Conservation (phyloP, 352 stramenopile genomes). For the Elongisporangium prolatum region DNA sequence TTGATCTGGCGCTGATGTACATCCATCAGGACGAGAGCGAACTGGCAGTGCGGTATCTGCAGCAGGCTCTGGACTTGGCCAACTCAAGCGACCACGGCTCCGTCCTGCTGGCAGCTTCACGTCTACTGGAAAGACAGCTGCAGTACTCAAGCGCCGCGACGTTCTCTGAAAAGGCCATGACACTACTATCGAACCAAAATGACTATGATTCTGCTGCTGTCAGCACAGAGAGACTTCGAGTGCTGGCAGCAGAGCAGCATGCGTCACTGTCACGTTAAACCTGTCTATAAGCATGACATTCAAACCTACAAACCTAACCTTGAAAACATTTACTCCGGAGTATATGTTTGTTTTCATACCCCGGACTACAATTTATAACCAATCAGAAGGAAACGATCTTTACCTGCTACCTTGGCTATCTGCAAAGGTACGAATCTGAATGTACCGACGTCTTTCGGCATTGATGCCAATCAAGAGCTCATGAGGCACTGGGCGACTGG, state of each 20-base stretch:
- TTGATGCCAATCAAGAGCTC: not conserved
- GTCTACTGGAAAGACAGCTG: not conserved
- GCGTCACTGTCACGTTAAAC: not conserved
- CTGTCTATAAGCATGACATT: not conserved
- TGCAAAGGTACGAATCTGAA: not conserved
- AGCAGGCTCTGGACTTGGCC: not conserved
- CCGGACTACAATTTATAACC: not conserved
- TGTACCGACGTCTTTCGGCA: constrained; percentile 1
- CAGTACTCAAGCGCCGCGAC: not conserved
- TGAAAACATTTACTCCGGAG: no score
- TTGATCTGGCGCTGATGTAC: not conserved
- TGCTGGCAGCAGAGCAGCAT: not conserved
- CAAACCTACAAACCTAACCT: not conserved
- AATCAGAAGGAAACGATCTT: not conserved
- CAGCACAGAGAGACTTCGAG: not conserved
- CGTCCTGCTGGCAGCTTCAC: not conserved
- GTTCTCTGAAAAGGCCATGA: not conserved
- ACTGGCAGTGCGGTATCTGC: not conserved
- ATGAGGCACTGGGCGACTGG: not conserved
- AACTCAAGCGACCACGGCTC: not conserved
- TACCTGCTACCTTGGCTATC: not conserved
- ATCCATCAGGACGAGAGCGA: not conserved
- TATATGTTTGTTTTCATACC: no score
- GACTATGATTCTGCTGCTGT: not conserved
- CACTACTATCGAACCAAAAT: not conserved